Percentiles rank a stretch among this genome's conserved stretches.
Evolutionary conservation across 2,329 filamentous ascomycete genomes (phyloP).

Genomic region (Coleophoma cylindrospora): DNA sequence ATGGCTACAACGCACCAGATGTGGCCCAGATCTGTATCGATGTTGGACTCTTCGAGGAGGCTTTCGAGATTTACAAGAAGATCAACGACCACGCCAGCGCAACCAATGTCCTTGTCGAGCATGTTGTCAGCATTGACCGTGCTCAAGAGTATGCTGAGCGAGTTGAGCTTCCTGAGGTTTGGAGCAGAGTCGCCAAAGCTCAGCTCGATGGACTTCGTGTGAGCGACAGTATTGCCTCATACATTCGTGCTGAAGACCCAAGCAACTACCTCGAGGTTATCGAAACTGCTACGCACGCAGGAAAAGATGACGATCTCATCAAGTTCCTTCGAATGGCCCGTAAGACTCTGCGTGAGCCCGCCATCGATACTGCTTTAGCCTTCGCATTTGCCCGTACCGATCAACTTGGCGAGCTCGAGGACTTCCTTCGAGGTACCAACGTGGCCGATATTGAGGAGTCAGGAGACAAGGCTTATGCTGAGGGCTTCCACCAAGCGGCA

Average conservation of each 20-base stretch:
- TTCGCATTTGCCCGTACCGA: conserved; percentile 92
- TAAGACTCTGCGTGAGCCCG: conserved; percentile 90
- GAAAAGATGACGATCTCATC: conserved; percentile 96
- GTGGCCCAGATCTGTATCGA: conserved; percentile 92
- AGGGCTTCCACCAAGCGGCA: conserved; percentile 90
- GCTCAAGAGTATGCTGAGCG: conserved; percentile 94
- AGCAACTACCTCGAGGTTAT: conserved; percentile 95
- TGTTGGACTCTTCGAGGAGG: conserved; percentile 92
- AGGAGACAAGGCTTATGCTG: conserved; percentile 94
- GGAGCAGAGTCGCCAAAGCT: conserved; percentile 97
- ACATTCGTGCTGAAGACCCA: conserved; percentile 91
- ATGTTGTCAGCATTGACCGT: conserved; percentile 96
- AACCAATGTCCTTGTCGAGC: conserved; percentile 87
- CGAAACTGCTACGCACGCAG: conserved; percentile 88
- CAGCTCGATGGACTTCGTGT: conserved; percentile 94
- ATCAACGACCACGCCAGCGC: conserved; percentile 83
- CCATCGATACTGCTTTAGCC: conserved; percentile 88
- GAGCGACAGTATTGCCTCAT: conserved; percentile 89
- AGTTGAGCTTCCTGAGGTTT: conserved; percentile 89
- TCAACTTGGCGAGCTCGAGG: conserved; percentile 88
- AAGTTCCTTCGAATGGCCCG: conserved; percentile 96
- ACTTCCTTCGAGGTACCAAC: conserved; percentile 89
- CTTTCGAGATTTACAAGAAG: conserved; percentile 99
- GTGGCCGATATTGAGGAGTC: conserved; percentile 95
- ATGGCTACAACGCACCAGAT: conserved; percentile 85